A percentile compares a stretch with the other conserved stretches of the same genome.
Evolutionary conservation across 257 asterid species (phyloP).

Genomic region (Solanum peruvianum): DNA sequence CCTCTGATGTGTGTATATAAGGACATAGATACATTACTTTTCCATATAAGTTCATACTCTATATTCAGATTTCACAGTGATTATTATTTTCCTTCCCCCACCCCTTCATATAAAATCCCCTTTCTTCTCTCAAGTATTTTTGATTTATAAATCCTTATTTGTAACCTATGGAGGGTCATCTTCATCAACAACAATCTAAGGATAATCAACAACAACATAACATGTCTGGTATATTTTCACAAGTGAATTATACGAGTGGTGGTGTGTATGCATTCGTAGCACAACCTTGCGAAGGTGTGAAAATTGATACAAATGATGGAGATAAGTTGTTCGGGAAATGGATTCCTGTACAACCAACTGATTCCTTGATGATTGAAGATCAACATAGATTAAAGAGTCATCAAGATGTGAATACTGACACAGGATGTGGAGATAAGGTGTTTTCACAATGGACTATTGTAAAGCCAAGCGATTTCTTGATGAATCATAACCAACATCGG

Average conservation of each 20-base stretch:
- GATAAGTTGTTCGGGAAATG: too few relatives aligned
- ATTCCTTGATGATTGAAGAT: too few relatives aligned
- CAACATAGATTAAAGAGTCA: neutral
- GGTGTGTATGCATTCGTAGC: too few relatives aligned
- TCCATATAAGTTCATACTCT: slow-evolving; percentile 28
- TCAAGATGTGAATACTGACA: too few relatives aligned
- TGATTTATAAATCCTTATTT: too few relatives aligned
- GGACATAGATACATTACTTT: slow-evolving; percentile 3
- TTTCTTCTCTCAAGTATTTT: neutral
- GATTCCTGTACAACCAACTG: too few relatives aligned
- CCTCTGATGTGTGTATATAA: neutral
- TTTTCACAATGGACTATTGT: slow-evolving; percentile 74
- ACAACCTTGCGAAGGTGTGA: neutral
- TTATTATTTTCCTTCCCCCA: neutral
- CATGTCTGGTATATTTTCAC: too few relatives aligned
- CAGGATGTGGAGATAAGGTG: neutral
- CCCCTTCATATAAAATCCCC: slow-evolving; percentile 14
- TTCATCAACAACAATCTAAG: neutral
- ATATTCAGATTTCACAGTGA: slow-evolving; percentile 35
- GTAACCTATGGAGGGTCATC: neutral
- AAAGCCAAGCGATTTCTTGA: slow-evolving; percentile 58
- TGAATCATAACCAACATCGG: neutral
- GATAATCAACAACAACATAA: neutral
- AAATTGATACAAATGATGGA: too few relatives aligned
- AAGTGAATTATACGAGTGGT: too few relatives aligned